A percentile compares a stretch with the other conserved stretches of the same genome.
Evolutionary conservation across 2,329 filamentous ascomycete species (phyloP).

Genomic region (Penicillium nordicum): DNA sequence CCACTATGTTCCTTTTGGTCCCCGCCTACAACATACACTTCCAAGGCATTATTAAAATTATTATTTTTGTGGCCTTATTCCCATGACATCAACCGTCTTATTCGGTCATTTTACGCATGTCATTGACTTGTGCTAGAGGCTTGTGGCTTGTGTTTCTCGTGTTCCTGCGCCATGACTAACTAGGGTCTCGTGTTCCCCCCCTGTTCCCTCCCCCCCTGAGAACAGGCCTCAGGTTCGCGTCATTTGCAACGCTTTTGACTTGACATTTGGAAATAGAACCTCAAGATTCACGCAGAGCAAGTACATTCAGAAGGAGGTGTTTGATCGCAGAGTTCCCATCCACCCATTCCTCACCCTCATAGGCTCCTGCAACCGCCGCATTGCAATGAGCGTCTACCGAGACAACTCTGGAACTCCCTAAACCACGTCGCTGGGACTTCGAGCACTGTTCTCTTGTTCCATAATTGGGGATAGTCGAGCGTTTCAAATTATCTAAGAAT

Average conservation of each 20-base stretch:
- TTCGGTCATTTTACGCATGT: neutral
- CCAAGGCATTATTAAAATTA: neutral
- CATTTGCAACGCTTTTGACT: constrained; percentile 2
- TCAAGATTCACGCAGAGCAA: constrained; percentile 11
- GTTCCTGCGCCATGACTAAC: constrained; percentile 16
- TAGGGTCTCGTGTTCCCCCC: constrained; percentile 14
- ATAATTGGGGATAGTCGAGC: constrained; percentile 6
- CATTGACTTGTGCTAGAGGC: constrained; percentile 3
- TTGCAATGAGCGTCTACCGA: constrained; percentile 17
- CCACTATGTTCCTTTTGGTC: neutral
- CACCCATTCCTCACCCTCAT: constrained; percentile 4
- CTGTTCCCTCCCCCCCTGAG: neutral
- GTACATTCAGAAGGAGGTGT: neutral
- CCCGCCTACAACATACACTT: neutral
- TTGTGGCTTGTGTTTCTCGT: constrained; percentile 23
- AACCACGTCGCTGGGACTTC: neutral
- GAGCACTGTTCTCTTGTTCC: constrained; percentile 1
- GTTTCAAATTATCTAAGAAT: constrained; percentile 4
- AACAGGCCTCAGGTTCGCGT: constrained; percentile 9
- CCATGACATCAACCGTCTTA: neutral
- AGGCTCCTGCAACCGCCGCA: constrained; percentile 16
- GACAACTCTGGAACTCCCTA: constrained; percentile 10
- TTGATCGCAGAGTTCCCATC: neutral
- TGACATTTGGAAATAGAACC: constrained; percentile 1
- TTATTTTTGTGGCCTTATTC: neutral